Evolutionary conservation across 257 asterid genomes (phyloP).

Genomic region (Petrea volubilis): DNA sequence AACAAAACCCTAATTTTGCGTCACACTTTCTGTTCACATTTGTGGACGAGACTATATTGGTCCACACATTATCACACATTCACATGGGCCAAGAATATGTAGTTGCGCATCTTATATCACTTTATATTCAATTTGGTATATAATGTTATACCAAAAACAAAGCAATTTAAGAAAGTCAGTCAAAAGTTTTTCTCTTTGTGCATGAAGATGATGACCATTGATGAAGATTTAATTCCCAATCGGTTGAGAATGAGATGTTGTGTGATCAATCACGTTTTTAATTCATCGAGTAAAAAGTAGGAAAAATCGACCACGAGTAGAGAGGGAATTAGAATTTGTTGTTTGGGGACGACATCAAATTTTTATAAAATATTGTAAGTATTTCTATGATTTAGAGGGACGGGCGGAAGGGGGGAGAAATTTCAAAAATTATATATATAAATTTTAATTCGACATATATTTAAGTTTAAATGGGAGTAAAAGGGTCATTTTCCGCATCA

Average conservation of each 20-base stretch:
- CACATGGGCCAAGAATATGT: constrained; percentile 22
- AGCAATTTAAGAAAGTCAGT: constrained; percentile 16
- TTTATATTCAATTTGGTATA: neutral
- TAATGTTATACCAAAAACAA: neutral
- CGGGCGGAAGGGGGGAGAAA: no score
- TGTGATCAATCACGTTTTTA: neutral
- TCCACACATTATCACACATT: neutral
- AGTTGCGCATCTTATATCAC: neutral
- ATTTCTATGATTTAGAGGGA: no score
- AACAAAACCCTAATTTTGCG: constrained; percentile 27
- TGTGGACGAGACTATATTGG: constrained; percentile 30
- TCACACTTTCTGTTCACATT: constrained; percentile 26
- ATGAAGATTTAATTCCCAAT: constrained; percentile 5
- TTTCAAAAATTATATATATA: no score
- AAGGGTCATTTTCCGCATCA: no score
- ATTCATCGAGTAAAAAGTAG: neutral
- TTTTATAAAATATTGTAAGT: no score
- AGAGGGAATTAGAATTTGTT: no score
- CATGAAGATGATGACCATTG: constrained; percentile 5
- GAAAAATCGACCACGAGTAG: no score
- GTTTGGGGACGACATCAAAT: no score
- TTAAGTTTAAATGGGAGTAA: no score
- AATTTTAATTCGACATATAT: no score
- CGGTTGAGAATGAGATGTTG: neutral
- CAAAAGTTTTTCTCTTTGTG: constrained; percentile 26